Evolutionary conservation across 1,284 basidiomycete genomes (phyloP).

Genomic region (Agroathelia rolfsii): DNA sequence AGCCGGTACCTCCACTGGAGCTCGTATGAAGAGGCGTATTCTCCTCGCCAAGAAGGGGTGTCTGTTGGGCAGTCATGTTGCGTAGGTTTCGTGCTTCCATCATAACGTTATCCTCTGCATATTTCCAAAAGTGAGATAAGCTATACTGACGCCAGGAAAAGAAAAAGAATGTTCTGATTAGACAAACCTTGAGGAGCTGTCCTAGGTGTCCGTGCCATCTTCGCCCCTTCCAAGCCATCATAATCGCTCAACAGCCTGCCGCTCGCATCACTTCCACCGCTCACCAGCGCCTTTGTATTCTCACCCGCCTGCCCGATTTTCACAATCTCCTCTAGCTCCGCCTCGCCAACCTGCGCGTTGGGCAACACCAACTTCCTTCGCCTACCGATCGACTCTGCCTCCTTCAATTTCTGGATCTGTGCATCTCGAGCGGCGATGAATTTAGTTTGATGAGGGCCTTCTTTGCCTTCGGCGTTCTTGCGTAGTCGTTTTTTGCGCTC

Average conservation of each 20-base stretch:
- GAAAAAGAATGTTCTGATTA: no score
- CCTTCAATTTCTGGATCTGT: constrained; percentile 94
- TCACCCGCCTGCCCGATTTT: constrained; percentile 95
- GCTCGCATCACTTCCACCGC: constrained; percentile 75
- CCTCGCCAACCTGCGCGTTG: constrained; percentile 89
- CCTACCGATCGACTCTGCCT: constrained; percentile 91
- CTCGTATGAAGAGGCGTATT: constrained; percentile 85
- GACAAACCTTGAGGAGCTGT: constrained; percentile 84
- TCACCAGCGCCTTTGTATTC: constrained; percentile 76
- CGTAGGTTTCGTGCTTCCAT: constrained; percentile 91
- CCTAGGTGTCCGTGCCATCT: constrained; percentile 86
- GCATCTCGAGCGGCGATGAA: constrained; percentile 92
- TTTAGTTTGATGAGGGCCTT: constrained; percentile 73
- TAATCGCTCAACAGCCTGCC: constrained; percentile 87
- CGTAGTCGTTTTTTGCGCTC: constrained; percentile 81
- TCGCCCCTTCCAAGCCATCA: constrained; percentile 78
- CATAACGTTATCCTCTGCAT: constrained; percentile 83
- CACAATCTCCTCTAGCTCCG: constrained; percentile 95
- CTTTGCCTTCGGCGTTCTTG: constrained; percentile 51
- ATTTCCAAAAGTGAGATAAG: constrained; percentile 8
- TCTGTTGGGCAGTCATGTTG: constrained; percentile 87
- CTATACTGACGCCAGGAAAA: constrained; percentile 4
- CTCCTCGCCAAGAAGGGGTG: constrained; percentile 92
- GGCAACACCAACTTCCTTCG: constrained; percentile 83
- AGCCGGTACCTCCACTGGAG: constrained; percentile 72